These are phyloP conservation scores for Ophiostoma triangulosporum DNA, from an alignment of 2,329 filamentous ascomycete genomes.

Conservation along the genomic window DNA sequence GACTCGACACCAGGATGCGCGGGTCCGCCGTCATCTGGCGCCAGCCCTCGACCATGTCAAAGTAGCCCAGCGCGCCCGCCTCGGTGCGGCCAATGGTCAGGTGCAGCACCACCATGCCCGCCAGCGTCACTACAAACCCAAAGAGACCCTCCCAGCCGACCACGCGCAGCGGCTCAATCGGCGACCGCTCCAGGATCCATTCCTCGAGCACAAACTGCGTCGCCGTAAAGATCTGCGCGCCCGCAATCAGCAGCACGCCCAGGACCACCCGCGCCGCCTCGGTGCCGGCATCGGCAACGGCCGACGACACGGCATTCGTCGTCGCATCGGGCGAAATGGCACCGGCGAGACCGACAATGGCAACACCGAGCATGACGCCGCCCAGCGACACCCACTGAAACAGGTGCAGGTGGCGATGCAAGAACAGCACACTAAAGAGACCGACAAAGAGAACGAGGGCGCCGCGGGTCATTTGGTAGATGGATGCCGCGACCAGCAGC, in stretches of 20 bases:
- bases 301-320: slow-evolving; percentile 11
- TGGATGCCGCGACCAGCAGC: slow-evolving; percentile 84
- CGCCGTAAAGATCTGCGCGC: slow-evolving; percentile 91
- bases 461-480: slow-evolving; percentile 97
- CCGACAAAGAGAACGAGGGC: slow-evolving; percentile 93
- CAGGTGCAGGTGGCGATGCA: slow-evolving; percentile 62
- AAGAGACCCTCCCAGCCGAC: slow-evolving; percentile 96
- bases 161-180: slow-evolving; percentile 68
- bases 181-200: slow-evolving; percentile 59
- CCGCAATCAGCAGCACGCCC: slow-evolving; percentile 81
- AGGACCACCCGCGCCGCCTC: slow-evolving; percentile 56
- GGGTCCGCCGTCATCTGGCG: slow-evolving; percentile 62
- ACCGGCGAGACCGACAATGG: slow-evolving; percentile 77
- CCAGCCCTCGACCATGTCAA: slow-evolving; percentile 79
- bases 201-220: slow-evolving; percentile 95
- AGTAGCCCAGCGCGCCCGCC: slow-evolving; percentile 65
- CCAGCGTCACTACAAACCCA: slow-evolving; percentile 65
- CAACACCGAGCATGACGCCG: slow-evolving; percentile 79
- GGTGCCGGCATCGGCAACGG: slow-evolving; percentile 25
- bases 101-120: slow-evolving; percentile 72
- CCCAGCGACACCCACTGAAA: slow-evolving; percentile 89
- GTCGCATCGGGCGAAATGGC: slow-evolving; percentile 61
- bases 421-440: slow-evolving; percentile 83
- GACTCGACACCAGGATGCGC: slow-evolving; percentile 58
- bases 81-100: slow-evolving; percentile 61